Evolutionary conservation across 768 basidiomycete species (phyloP), one percentile per base, ranked within the genome.

Genomic region (Agaricus sinodeliciosus): DNA sequence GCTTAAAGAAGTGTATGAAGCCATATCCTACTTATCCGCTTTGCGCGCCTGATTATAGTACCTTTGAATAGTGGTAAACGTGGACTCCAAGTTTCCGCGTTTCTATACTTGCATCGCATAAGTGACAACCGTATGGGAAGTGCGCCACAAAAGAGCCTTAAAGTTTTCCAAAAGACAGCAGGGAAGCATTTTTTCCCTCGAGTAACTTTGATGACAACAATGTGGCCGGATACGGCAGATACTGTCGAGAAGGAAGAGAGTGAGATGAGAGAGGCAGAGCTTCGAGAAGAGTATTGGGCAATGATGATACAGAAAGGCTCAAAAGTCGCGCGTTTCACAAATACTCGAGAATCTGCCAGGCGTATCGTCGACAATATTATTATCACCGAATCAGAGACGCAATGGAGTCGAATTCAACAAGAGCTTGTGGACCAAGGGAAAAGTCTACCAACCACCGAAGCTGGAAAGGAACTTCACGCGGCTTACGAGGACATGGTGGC

Each of bases 71-170:
- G 45, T n/a, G 18, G 34, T 16, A 28, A 34, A 11, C 19, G 31
- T 9, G 40, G 39, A 4, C 35, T 57, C 31, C 43, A 55, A 12
- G 19, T 58, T 15, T 50, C 55, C 2, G 57, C 54, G 7, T 42
- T 58, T 6, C 42, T 58, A 11, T 58, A 58, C 22, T 19, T 58
- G 18, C 39, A 55, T 19, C 49, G 54, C 16, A 55, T 59, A 8
- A 44, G 49, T 4, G 45, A 45, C 18, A 52, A 39, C n/a, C 40
- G 56, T 2, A 56, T 58, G 54, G 27, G 37, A 5, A 50, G 57
- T 1, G 52, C 57, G 1, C 39, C 55, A 6, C 47, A 22, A 15
- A 44, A 49, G 39, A 56, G 44, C 48, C 36, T 55, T 12, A 43
- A 18, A 6, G 40, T 58, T 40, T 56, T 58, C 25, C 41, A 49